Evolutionary conservation across 2,329 filamentous ascomycete species (phyloP), one percentile per base, ranked within the genome.

Genomic region (Fusarium pilosicola): DNA sequence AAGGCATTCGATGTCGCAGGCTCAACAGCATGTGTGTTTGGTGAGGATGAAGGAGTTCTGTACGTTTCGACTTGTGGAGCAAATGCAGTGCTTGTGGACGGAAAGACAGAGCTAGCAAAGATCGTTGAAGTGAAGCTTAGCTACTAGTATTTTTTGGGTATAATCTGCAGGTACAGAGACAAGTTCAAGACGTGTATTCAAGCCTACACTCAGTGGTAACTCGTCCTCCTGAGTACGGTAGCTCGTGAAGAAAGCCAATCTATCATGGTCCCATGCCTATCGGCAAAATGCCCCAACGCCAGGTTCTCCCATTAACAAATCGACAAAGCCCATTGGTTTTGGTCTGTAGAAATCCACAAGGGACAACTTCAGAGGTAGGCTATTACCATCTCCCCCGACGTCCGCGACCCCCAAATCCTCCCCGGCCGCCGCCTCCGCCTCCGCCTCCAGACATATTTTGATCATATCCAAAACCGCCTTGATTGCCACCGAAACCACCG

Each of bases 401-500:
- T 54, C 77, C 77, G 39, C 77, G 77, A 11, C 77, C 76, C 32
- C 77, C 73, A 60, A 75, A 77, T 18, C 84, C 81, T 28, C 81
- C 82, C 11, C 81, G 82, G 11, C 82, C 80, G 7, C 82, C 80
- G 14, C 81, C 79, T 22, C 80, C 84, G 3, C 30, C 49, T 14
- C 80, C 77, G 12, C 81, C 79, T 24, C 80, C 84, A 7, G 83
- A 81, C 85, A 87, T 87, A 57, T 77, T 81, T 70, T 86, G 85
- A 30, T 87, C 86, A 70, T 86, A 87, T 34, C 85, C 84, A 59
- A 87, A 89, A 28, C 84, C 85, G 41, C 85, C 87, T 74, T 88
- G 87, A 60, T 85, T 86, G 28, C 85, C 86, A 30, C 87, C 87
- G 26, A 87, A 87, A 72, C 88, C 90, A 20, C 84, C 85, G 3